phyloP scores from a whole-genome alignment of 2,329 filamentous ascomycete genomes.

The Alternaria gansuensis region DNA sequence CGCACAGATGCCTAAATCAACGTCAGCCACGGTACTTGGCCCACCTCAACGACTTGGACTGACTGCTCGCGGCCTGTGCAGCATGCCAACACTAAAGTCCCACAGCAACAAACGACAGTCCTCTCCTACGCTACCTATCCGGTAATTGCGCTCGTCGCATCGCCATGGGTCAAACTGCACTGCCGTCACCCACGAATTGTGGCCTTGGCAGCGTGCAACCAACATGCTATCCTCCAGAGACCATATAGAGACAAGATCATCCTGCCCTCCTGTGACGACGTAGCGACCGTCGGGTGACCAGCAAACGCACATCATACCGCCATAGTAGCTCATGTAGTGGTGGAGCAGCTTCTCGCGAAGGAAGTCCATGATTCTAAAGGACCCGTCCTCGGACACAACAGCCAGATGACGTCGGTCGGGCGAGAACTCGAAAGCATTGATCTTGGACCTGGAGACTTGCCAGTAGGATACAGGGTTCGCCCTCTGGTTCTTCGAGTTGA shows the following conservation, averaged over 20 bases:
- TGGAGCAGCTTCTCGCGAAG: slow-evolving; percentile 90
- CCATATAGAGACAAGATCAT: slow-evolving; percentile 97
- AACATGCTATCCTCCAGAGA: slow-evolving; percentile 82
- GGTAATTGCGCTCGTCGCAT: slow-evolving; percentile 93
- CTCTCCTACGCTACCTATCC: slow-evolving; percentile 95
- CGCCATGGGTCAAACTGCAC: slow-evolving; percentile 97
- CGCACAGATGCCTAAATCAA: slow-evolving; percentile 61
- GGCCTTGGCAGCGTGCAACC: slow-evolving; percentile 91
- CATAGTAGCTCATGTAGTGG: slow-evolving; percentile 90
- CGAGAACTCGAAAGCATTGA: slow-evolving; percentile 92
- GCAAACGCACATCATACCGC: slow-evolving; percentile 89
- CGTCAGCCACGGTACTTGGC: slow-evolving; percentile 2
- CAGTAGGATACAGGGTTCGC: slow-evolving; percentile 90
- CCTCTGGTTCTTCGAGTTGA: slow-evolving; percentile 93
- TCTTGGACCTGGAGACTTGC: slow-evolving; percentile 89
- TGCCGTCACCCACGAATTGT: slow-evolving; percentile 93
- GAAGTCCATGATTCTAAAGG: slow-evolving; percentile 89
- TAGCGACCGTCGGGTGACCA: slow-evolving; percentile 99
- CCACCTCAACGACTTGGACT: not conserved
- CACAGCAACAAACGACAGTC: slow-evolving; percentile 90
- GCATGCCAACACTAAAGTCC: slow-evolving; percentile 98
- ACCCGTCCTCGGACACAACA: slow-evolving; percentile 90
- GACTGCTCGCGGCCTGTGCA: slow-evolving; percentile 87
- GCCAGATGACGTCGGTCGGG: slow-evolving; percentile 88
- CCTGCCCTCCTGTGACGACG: slow-evolving; percentile 91